Percentiles rank a stretch among this genome's conserved stretches.
Evolutionary conservation across 345 rosid genomes (phyloP).

Genomic region (Salix koriyanagi): DNA sequence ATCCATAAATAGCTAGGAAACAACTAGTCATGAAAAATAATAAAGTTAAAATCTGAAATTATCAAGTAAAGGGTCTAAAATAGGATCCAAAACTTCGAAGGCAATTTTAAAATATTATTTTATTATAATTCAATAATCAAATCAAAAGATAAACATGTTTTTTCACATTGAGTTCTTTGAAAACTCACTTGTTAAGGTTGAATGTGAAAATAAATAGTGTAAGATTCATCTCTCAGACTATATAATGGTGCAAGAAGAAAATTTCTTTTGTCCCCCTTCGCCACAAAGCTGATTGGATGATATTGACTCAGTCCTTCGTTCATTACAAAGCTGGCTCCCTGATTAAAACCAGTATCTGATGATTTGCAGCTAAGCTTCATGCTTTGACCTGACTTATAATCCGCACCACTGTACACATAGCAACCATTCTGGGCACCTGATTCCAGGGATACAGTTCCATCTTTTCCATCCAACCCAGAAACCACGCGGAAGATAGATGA

Average conservation of each 20-base stretch:
- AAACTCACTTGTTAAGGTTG: conserved; percentile 18
- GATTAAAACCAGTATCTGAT: conserved; percentile 25
- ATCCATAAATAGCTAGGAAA: too few species aligned
- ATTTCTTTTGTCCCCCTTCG: conserved; percentile 53
- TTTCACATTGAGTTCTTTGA: too few species aligned
- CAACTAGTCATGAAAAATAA: too few species aligned
- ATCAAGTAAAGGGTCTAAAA: too few species aligned
- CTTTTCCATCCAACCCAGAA: conserved; percentile 60
- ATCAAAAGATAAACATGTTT: too few species aligned
- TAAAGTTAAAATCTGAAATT: too few species aligned
- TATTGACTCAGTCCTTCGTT: conserved; percentile 46
- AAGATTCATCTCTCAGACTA: conserved; percentile 74
- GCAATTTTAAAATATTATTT: too few species aligned
- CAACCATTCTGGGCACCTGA: conserved; percentile 50
- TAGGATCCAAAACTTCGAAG: too few species aligned
- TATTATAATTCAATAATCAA: too few species aligned
- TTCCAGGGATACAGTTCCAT: conserved; percentile 52
- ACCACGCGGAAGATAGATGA: conserved; percentile 51
- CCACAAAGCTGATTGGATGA: conserved; percentile 77
- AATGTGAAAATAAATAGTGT: conserved; percentile 70
- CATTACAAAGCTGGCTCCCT: conserved; percentile 57
- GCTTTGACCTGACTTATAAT: conserved; percentile 26
- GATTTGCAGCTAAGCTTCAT: conserved; percentile 50
- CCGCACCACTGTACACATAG: conserved; percentile 47
- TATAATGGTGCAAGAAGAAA: conserved; percentile 68